Conservation (phyloP, 345 rosid species). For the Mangifera indica region DNA sequence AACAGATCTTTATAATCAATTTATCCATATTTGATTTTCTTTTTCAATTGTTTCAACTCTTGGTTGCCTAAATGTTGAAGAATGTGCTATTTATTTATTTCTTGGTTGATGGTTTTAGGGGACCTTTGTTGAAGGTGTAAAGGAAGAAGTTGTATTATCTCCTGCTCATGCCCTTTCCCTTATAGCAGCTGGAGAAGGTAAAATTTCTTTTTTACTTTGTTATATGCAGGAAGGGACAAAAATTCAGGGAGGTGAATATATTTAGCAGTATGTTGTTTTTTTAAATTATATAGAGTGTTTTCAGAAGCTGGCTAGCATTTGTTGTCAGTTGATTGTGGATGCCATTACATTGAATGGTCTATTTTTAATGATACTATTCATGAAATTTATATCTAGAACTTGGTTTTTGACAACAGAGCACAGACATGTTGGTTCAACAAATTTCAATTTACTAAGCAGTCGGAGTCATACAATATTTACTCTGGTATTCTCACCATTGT, state of each 20-base stretch:
- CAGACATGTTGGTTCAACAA: conserved; percentile 98
- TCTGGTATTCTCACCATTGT: conserved; percentile 53
- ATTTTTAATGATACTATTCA: background rate
- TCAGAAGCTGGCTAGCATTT: conserved; percentile 5
- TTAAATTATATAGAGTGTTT: conserved; percentile 6
- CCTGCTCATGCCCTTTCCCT: conserved; percentile 98
- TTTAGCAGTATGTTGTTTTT: background rate
- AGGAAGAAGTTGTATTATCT: conserved; percentile 98
- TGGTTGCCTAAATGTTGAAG: conserved; percentile 3
- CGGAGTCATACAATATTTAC: conserved; percentile 99
- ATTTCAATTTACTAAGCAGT: conserved; percentile 96
- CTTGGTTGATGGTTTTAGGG: conserved; percentile 53
- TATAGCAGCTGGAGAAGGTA: conserved; percentile 99
- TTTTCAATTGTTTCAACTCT: conserved; percentile 9
- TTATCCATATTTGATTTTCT: conserved; percentile 1
- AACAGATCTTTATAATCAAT: background rate
- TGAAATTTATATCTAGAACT: conserved; percentile 7
- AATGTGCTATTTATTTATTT: conserved; percentile 21
- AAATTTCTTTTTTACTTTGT: conserved; percentile 25
- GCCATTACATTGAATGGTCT: background rate
- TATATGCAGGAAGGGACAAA: conserved; percentile 20
- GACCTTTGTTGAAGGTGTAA: conserved; percentile 94
- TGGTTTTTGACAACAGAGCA: conserved; percentile 63
- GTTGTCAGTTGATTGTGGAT: conserved; percentile 4
- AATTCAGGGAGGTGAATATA: conserved; percentile 11